Evolutionary conservation across 768 basidiomycete genomes (phyloP), one percentile per base, ranked within the genome.

Genomic region (Tylopilus rubrobrunneus): DNA sequence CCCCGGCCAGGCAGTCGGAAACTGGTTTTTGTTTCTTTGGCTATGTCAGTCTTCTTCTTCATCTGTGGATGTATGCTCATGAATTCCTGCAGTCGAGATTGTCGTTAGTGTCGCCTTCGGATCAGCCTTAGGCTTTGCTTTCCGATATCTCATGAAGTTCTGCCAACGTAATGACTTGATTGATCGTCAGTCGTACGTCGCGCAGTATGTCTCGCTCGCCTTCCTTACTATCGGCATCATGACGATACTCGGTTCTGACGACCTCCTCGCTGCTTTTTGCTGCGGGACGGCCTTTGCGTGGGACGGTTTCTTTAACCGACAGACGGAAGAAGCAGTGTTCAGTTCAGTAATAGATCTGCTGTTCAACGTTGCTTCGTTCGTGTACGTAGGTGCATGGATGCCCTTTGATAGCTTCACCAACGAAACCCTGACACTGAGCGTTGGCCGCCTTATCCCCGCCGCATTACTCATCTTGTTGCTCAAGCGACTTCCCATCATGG

Each of bases 221-320:
- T 78, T 94, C 59, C 78, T 94, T 56, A 86, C 89, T 25, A 88
- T 90, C 65, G 96, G 96, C 33, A 78, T 89, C 34, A 89, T 84
- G 52, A 87, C 85, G 1, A 78, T 97, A 10, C 78, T 98, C 28
- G 94, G 94, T 31, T 87, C 91, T 11, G 94, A 98, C 71, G 95
- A 98, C 70, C 83, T 99, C 19, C 79, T 99, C 8, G 92, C 95
- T 15, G 89, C 96, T 1, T 99, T 98, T 69, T 84, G 86, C 6
- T 98, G 95, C 65, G 97, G 97, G n/a, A 87, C 92, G 5, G 92
- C 93, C 2, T 99, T 98, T 67, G 96, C 93, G 0, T 97, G 93
- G 93, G 94, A 96, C 65, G 92, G 86, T 34, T 95, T 93, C 74
- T 90, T 90, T 76, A 92, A 92, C 70, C 82, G 84, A 53, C 92